Evolutionary conservation across 257 asterid genomes (phyloP).

Genomic region (Penstemon davidsonii): DNA sequence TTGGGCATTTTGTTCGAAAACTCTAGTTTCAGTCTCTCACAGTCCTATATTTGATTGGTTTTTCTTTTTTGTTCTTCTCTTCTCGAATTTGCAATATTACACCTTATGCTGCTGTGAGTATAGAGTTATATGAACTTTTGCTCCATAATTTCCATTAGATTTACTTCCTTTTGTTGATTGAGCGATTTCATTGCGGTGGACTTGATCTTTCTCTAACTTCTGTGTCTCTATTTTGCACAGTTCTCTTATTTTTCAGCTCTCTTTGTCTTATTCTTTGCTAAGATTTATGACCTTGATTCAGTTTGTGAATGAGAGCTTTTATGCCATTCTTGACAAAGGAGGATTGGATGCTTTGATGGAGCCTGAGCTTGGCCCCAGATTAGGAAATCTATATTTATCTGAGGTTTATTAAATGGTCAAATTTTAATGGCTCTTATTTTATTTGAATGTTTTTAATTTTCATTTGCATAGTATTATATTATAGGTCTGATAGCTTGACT

Average conservation of each 20-base stretch:
- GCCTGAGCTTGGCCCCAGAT: conserved; percentile 73
- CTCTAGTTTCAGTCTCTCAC: background rate
- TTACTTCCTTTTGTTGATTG: conserved; percentile 1
- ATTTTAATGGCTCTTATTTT: conserved; percentile 4
- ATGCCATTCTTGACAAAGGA: conserved; percentile 84
- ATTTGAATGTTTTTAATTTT: conserved; percentile 1
- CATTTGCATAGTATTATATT: conserved; percentile 9
- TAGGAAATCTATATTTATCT: conserved; percentile 70
- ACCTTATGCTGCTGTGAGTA: conserved; percentile 10
- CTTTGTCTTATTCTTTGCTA: conserved; percentile 18
- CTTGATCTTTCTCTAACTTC: background rate
- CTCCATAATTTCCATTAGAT: background rate
- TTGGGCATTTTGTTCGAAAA: background rate
- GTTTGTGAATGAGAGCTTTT: conserved; percentile 67
- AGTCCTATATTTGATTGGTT: background rate
- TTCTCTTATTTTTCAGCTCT: conserved; percentile 8
- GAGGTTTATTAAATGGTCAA: conserved; percentile 58
- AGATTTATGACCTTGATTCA: conserved; percentile 36
- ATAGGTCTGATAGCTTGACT: conserved; percentile 23
- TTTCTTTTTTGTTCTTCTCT: background rate
- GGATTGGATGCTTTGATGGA: conserved; percentile 99
- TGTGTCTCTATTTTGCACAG: conserved; percentile 8
- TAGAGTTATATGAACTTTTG: background rate
- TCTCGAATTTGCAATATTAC: background rate
- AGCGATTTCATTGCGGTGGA: background rate